Conservation (phyloP, 495 filamentous ascomycete genomes). For the Penicilliopsis zonata region DNA sequence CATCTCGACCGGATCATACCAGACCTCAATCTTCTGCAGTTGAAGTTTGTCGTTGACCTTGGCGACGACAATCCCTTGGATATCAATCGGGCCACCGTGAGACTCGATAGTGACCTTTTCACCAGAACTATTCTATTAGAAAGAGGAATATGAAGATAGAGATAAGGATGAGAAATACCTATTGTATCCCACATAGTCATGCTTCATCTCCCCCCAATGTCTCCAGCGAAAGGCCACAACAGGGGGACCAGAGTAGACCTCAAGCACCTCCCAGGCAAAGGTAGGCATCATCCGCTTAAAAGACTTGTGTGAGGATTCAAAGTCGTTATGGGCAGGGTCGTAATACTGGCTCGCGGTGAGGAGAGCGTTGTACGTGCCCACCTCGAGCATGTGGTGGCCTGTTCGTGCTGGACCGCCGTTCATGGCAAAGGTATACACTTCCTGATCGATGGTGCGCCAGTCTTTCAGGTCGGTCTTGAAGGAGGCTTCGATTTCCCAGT, state of each 20-base stretch:
- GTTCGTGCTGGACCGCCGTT: slow-evolving; percentile 42
- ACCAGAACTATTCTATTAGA: slow-evolving; percentile 28
- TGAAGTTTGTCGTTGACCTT: slow-evolving; percentile 46
- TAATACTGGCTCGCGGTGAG: slow-evolving; percentile 49
- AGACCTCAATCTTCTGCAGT: slow-evolving; percentile 45
- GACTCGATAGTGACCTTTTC: slow-evolving; percentile 45
- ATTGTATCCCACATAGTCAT: slow-evolving; percentile 50
- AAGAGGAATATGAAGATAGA: slow-evolving; percentile 1
- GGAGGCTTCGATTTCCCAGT: slow-evolving; percentile 60
- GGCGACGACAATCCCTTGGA: slow-evolving; percentile 45
- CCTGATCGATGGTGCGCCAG: slow-evolving; percentile 49
- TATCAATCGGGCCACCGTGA: slow-evolving; percentile 20
- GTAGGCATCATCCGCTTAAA: slow-evolving; percentile 62
- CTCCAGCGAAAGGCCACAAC: slow-evolving; percentile 49
- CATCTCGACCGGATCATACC: slow-evolving; percentile 52
- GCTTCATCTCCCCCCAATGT: slow-evolving; percentile 54
- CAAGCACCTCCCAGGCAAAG: slow-evolving; percentile 58
- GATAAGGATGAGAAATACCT: slow-evolving; percentile 26
- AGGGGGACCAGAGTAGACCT: slow-evolving; percentile 51
- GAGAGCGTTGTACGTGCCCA: slow-evolving; percentile 59
- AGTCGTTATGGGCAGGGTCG: slow-evolving; percentile 42
- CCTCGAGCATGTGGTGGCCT: slow-evolving; percentile 51
- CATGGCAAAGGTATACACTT: slow-evolving; percentile 47
- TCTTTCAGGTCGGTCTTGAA: slow-evolving; percentile 48
- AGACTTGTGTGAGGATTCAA: slow-evolving; percentile 48